Evolutionary conservation across 768 basidiomycete genomes (phyloP).

Genomic region (Pisolithus orientalis): DNA sequence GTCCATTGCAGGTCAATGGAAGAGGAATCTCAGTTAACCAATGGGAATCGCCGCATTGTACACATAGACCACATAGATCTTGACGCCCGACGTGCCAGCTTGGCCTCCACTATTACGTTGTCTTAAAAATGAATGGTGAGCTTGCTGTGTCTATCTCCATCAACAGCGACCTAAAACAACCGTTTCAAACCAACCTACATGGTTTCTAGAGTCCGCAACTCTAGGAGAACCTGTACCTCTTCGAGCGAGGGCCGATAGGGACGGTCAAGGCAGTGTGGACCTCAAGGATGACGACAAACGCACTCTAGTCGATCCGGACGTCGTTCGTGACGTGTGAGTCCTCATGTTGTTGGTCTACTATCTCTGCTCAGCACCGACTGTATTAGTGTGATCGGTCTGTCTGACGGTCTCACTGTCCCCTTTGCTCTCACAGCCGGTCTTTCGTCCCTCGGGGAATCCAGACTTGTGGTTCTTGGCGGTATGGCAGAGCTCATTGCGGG

Average conservation of each 20-base stretch:
- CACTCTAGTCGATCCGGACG: conserved; percentile 77
- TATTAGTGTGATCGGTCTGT: conserved; percentile 78
- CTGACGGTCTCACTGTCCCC: conserved; percentile 86
- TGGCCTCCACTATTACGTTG: conserved; percentile 3
- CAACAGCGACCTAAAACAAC: conserved; percentile 3
- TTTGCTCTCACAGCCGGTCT: conserved; percentile 89
- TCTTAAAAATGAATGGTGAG: conserved; percentile 10
- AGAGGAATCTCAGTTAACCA: too few relatives aligned
- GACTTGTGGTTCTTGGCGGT: conserved; percentile 90
- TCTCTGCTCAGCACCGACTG: not conserved
- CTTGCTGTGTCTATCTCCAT: conserved; percentile 16
- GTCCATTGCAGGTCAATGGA: too few relatives aligned
- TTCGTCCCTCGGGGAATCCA: conserved; percentile 82
- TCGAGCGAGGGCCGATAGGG: conserved; percentile 51
- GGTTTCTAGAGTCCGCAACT: conserved; percentile 49
- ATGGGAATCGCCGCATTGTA: too few relatives aligned
- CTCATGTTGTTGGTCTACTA: not conserved
- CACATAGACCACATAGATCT: too few relatives aligned
- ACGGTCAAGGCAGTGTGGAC: conserved; percentile 59
- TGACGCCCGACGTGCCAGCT: too few relatives aligned
- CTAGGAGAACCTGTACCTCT: conserved; percentile 38
- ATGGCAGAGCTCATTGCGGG: conserved; percentile 95
- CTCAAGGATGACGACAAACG: conserved; percentile 76
- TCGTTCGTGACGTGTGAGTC: conserved; percentile 79
- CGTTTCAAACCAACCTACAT: conserved; percentile 47